Evolutionary conservation across 1,284 basidiomycete species (phyloP), one percentile per base, ranked within the genome.

Genomic region (Ceratobasidium sp.): DNA sequence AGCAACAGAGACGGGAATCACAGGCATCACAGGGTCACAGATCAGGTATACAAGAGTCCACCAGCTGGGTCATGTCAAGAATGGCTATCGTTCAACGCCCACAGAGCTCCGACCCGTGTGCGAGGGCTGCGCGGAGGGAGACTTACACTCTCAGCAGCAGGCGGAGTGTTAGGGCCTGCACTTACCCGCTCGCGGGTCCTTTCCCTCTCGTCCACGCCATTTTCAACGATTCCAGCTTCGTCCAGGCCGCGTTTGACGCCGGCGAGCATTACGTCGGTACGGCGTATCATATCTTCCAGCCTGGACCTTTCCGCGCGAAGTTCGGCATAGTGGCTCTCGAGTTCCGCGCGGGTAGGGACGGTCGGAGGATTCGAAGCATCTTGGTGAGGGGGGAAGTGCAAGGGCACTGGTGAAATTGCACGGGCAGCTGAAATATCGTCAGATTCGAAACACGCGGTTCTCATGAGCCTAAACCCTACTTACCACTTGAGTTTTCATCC

Each of bases 161-260:
- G 56, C 60, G 47, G 59, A 53, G 71, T 54, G 22, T 48, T 53
- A 24, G n/a, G 27, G 47, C 47, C 48, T 50, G 36, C 41, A 63
- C 71, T 73, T 63, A 63, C 59, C 71, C 71, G 59, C 60, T 63
- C 60, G 7, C 41, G 60, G 57, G 71, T 73, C 54, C 71, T 50
- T 50, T 73, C 59, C n/a, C 71, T 48, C 24, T 63, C 71, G 11
- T 73, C 71, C 17, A 33, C 69, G 11, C 71, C 59, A 31, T 73
- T 73, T 31, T 73, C 71, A 17, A 54, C 71, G 27, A 73, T 73
- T 59, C 71, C 71, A 44, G 71, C 71, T 80, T 94, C 91, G 74
- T 93, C 92, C 77, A 94, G 84, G 22, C 89, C 90, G 76, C 89
- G 86, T 84, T 89, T 89, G 79, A 94, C 83, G 27, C 89, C 89